Base-by-base conservation (phyloP, 2,329 filamentous ascomycete species). In the Aspergillus udagawae region DNA sequence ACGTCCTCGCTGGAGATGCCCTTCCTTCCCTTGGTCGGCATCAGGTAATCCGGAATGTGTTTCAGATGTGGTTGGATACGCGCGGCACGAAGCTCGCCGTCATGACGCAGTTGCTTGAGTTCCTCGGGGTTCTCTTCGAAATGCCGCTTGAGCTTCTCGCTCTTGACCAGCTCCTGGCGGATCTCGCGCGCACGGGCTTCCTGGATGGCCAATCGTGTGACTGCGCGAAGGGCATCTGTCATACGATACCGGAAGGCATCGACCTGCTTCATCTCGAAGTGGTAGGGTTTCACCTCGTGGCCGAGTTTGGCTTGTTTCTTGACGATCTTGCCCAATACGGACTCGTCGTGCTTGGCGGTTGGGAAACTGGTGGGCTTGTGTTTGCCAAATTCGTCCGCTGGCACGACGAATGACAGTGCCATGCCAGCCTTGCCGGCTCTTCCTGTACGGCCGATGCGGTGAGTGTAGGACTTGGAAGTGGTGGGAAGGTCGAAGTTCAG, bases 81-180 rank as follows among this genome's bases (percentile, higher is more conserved):
- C 14, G 92, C 91, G 25, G 92, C 87, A 59, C 92, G 84, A 56
- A 96, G 80, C 73, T 97, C 93, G 41, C 87, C 88, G 71, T 99
- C 94, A 71, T 99, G 94, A 27, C 93, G 85, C 63, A 97, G 80
- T 71, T 96, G 91, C 41, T 86, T 85, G 62, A 97, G 78, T 70
- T 97, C 93, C 32, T 88, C 86, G 0, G 94, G 94, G 72, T 99
- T 97, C 75, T 99, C 94, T 71, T 97, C 94, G 69, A 97, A 99
- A 79, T 97, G 91, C 52, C 92, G 84, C 75, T 94, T 92, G 54
- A 99, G 79, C 76, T 96, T 97, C 70, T 97, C 93, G 63, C 89
- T 93, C 78, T 96, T 95, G 66, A 97, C 81, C 12, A 99, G 81
- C 73, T 97, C 94, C 72, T 93, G 87, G 54, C 91, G 85, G 56